Evolutionary conservation across 2,329 filamentous ascomycete species (phyloP), one percentile per base, ranked within the genome.

Genomic region (Colletotrichum incanum): DNA sequence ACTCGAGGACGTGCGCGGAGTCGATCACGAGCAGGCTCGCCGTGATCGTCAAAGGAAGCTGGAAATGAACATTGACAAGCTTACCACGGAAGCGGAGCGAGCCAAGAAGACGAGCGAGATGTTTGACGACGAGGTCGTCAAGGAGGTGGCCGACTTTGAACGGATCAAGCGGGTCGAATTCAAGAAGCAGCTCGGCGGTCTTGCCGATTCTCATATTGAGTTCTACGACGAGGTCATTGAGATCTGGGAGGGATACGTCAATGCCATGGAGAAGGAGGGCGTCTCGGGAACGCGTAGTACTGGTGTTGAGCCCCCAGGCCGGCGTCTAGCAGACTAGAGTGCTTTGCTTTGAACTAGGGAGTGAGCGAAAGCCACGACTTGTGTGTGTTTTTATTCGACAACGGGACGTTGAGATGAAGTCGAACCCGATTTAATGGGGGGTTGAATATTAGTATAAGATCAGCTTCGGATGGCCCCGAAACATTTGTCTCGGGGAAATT

Each of bases 121-220:
- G 80, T 99, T 99, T 78, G 96, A 98, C 82, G 95, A 98, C 79
- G 95, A 98, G 83, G 96, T 98, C 1, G 93, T 98, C 54, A 93
- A 94, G 78, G 96, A 99, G 81, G 94, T 98, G 0, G 89, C 89
- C 26, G 95, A 98, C 80, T 99, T 99, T 83, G 96, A 99, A 84
- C 90, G 95, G 68, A 98, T 98, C 87, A 99, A 99, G 86, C 91
- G 94, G 49, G 87, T 94, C 52, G 96, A 99, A 86, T 97, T 99
- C 83, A 94, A 94, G 81, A 90, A 93, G 75, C 95, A 96, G 76
- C 87, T 99, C 61, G 94, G 94, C 2, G 91, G 90, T 3, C 83
- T 99, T 60, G 94, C 96, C 0, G 93, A 96, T 78, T 91, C 94
- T 23, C 94, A 99, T 80, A 91, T 97, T 50, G 89, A 91, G 14